Evolutionary conservation across 1,139 yeast genomes (phyloP).

Genomic region (Debaryomyces coudertii): DNA sequence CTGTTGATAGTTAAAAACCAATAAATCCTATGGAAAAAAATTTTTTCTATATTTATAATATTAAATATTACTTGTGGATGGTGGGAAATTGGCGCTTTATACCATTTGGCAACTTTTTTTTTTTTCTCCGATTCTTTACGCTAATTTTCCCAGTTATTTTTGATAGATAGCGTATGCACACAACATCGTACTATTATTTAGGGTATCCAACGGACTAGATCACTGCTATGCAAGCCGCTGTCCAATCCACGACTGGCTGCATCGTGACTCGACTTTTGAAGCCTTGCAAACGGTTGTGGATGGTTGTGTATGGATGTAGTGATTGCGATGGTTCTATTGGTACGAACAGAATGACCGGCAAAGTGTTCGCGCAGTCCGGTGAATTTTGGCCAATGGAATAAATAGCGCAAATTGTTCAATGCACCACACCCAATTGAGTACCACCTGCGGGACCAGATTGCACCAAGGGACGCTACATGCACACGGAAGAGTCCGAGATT

Average conservation of each 20-base stretch:
- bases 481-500: not conserved
- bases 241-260: conserved; percentile 1
- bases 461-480: no score
- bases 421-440: not conserved
- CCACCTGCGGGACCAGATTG: not conserved
- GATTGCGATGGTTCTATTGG: conserved; percentile 1
- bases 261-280: not conserved
- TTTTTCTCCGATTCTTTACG: conserved; percentile 1
- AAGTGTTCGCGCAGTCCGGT: not conserved
- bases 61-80: not conserved
- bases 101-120: conserved; percentile 3
- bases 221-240: not conserved
- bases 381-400: conserved; percentile 2
- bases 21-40: conserved; percentile 1
- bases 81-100: conserved; percentile 8
- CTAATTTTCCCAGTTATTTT: not conserved
- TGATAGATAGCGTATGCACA: not conserved
- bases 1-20: conserved; percentile 6
- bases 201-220: not conserved
- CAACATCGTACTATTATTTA: not conserved
- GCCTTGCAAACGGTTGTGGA: not conserved
- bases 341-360: not conserved
- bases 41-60: conserved; percentile 1
- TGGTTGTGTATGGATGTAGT: not conserved
- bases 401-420: conserved; percentile 3